Evolutionary conservation across 1,139 yeast species (phyloP).

Genomic region (Nakaseomyces kungkrabaensis): DNA sequence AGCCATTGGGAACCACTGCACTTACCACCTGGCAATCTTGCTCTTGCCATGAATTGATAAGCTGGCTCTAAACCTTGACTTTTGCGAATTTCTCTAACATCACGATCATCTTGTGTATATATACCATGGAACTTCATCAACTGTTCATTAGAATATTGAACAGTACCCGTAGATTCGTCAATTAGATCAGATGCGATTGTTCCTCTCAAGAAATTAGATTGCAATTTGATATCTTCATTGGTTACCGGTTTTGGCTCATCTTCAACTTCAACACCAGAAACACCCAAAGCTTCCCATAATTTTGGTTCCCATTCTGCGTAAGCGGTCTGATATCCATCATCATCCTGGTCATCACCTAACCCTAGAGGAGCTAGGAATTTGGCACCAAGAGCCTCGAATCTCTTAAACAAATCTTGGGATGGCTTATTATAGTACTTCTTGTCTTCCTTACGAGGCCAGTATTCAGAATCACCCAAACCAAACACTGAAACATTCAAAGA

Average conservation of each 20-base stretch:
- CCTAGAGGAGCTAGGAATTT: constrained; percentile 66
- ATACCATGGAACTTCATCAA: constrained; percentile 96
- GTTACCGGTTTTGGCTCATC: constrained; percentile 96
- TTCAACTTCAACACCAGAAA: constrained; percentile 68
- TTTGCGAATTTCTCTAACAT: constrained; percentile 85
- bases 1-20: constrained; percentile 87
- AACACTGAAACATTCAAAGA: constrained; percentile 64
- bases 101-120: constrained; percentile 98
- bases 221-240: constrained; percentile 89
- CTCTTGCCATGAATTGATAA: constrained; percentile 92
- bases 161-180: constrained; percentile 84
- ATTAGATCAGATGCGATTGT: constrained; percentile 79
- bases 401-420: constrained; percentile 58
- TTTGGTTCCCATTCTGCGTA: constrained; percentile 78
- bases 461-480: constrained; percentile 88
- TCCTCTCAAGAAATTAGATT: constrained; percentile 82
- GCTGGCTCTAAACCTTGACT: constrained; percentile 92
- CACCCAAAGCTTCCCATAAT: constrained; percentile 85
- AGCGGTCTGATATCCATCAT: constrained; percentile 89
- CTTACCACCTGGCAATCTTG: constrained; percentile 88
- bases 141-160: constrained; percentile 88
- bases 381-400: constrained; percentile 63
- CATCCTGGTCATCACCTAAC: constrained; percentile 93
- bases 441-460: constrained; percentile 97
- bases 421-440: constrained; percentile 91